These are phyloP conservation scores for Epicoccum sorghinum DNA, from an alignment of 2,329 filamentous ascomycete genomes.

Conservation along the genomic window DNA sequence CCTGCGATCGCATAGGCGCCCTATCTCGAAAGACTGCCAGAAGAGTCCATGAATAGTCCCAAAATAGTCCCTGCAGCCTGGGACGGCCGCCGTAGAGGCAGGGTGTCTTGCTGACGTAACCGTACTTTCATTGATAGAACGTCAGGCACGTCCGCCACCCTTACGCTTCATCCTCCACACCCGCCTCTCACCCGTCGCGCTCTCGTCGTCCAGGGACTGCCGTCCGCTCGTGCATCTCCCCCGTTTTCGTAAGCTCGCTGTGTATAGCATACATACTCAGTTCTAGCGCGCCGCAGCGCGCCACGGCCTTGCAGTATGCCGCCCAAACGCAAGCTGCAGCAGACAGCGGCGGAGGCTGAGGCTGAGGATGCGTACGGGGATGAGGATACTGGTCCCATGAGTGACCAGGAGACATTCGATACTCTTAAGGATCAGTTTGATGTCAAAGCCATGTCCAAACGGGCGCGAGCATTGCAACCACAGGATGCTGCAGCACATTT, in stretches of 20 bases:
- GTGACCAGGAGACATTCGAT: conserved; percentile 56
- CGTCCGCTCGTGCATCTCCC: not conserved
- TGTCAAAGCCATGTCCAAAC: conserved; percentile 43
- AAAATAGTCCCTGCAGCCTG: not conserved
- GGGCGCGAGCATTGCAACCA: conserved; percentile 28
- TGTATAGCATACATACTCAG: not conserved
- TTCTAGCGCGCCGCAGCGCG: conserved; percentile 26
- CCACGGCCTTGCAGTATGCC: conserved; percentile 41
- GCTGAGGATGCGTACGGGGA: conserved; percentile 63
- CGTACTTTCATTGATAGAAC: not conserved
- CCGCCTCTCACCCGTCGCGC: conserved; percentile 3
- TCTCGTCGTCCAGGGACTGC: not conserved
- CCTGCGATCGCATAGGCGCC: not conserved
- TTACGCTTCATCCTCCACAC: not conserved
- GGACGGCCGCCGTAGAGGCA: not conserved
- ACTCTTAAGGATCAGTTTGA: conserved; percentile 50
- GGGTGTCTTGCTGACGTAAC: conserved; percentile 15
- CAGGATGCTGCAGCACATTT: conserved; percentile 61
- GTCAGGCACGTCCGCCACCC: conserved; percentile 14
- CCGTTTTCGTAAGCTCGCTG: conserved; percentile 38
- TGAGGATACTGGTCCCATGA: conserved; percentile 53
- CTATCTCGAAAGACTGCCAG: not conserved
- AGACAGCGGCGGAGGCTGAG: conserved; percentile 37
- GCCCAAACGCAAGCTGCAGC: conserved; percentile 52
- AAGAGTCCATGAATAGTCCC: not conserved